These are phyloP conservation scores for Aspergillus diversus DNA, from an alignment of 495 filamentous ascomycete species.

Conservation along the genomic window DNA sequence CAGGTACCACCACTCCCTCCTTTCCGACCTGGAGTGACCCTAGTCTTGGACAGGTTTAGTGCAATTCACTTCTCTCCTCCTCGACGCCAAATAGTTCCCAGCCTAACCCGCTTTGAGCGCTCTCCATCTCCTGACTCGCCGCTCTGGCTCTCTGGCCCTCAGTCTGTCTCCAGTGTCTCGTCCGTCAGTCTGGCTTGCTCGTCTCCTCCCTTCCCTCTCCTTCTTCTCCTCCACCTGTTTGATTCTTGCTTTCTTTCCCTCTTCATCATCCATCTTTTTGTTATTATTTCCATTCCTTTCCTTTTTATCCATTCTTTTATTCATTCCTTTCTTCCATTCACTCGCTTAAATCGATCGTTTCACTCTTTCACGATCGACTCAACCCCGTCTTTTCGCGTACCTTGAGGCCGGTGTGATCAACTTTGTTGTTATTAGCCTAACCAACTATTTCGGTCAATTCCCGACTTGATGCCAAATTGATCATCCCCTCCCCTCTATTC, in stretches of 20 bases:
- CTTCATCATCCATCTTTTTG: slow-evolving; percentile 35
- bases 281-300: slow-evolving; percentile 38
- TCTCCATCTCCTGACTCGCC: slow-evolving; percentile 14
- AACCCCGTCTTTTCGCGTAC: slow-evolving; percentile 33
- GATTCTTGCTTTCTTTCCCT: background rate
- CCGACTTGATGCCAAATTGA: slow-evolving; percentile 9
- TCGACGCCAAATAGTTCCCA: slow-evolving; percentile 12
- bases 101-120: slow-evolving; percentile 16
- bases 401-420: slow-evolving; percentile 29
- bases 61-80: background rate
- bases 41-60: background rate
- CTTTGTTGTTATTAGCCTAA: slow-evolving; percentile 15
- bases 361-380: slow-evolving; percentile 48
- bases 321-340: slow-evolving; percentile 29
- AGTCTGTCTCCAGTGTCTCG: background rate
- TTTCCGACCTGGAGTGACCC: background rate
- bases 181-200: slow-evolving; percentile 22
- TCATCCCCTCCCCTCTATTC: slow-evolving; percentile 2
- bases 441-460: slow-evolving; percentile 24
- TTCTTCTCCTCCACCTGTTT: slow-evolving; percentile 24
- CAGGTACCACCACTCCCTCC: slow-evolving; percentile 1
- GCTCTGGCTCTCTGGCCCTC: slow-evolving; percentile 4
- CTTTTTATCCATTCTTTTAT: slow-evolving; percentile 33
- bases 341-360: slow-evolving; percentile 44
- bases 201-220: slow-evolving; percentile 24